Evolutionary conservation across 2,329 filamentous ascomycete species (phyloP).

Genomic region (Ascochyta pisi): DNA sequence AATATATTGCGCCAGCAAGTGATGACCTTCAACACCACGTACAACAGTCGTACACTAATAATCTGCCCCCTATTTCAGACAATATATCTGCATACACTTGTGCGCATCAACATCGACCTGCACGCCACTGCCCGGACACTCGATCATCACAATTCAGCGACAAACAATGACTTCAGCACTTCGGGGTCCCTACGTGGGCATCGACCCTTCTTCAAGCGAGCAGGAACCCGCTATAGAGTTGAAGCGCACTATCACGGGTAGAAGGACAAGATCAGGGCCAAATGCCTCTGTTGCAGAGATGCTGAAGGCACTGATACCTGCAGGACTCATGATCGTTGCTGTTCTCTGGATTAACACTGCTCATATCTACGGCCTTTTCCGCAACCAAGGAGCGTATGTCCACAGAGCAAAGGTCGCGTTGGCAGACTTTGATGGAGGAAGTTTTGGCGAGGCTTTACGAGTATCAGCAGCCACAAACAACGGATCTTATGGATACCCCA

Average conservation of each 20-base stretch:
- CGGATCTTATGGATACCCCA: conserved; percentile 18
- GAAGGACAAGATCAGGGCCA: not conserved
- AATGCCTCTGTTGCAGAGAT: conserved; percentile 5
- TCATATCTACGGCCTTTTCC: conserved; percentile 20
- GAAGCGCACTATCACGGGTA: conserved; percentile 10
- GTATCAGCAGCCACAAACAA: conserved; percentile 18
- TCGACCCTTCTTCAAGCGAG: not conserved
- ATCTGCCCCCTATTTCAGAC: not conserved
- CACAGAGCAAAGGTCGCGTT: conserved; percentile 19
- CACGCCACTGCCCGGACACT: not conserved
- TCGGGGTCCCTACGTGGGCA: conserved; percentile 5
- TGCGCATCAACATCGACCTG: no score
- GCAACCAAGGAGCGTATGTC: conserved; percentile 14
- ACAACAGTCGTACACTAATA: not conserved
- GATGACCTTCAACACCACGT: not conserved
- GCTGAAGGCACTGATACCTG: conserved; percentile 20
- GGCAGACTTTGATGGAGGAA: conserved; percentile 22
- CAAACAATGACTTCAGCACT: conserved; percentile 1
- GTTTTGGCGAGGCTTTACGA: conserved; percentile 18
- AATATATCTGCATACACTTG: not conserved
- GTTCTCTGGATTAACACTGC: conserved; percentile 21
- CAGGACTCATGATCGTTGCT: conserved; percentile 19
- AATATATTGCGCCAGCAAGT: not conserved
- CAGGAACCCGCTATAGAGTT: conserved; percentile 13
- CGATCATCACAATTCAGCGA: not conserved